These are phyloP conservation scores for Penium margaritaceum DNA, from an alignment of 139 green algal genomes.

Conservation along the genomic window DNA sequence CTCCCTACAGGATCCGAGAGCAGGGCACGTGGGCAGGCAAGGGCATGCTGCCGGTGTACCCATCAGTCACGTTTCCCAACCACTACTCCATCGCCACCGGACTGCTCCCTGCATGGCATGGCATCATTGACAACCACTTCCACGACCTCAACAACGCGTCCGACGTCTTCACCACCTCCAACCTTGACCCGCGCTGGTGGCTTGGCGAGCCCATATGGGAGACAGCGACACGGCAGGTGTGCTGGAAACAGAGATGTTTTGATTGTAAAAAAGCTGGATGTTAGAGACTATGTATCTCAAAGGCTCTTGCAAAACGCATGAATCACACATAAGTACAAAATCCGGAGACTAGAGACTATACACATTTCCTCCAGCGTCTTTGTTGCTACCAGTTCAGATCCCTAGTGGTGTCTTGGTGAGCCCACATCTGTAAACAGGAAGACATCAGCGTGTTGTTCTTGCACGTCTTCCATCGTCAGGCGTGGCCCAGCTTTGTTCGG, in stretches of 20 bases:
- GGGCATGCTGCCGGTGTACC: constrained; percentile 42
- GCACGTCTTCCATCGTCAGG: too few species aligned
- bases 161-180: constrained; percentile 15
- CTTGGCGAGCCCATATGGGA: constrained; percentile 46
- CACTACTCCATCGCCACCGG: constrained; percentile 50
- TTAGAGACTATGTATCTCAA: too few species aligned
- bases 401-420: neutral
- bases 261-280: too few species aligned
- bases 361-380: too few species aligned
- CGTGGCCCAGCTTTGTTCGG: too few species aligned
- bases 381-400: neutral
- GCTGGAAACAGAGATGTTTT: neutral
- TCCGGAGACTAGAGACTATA: too few species aligned
- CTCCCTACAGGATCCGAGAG: neutral
- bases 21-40: constrained; percentile 26
- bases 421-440: neutral
- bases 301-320: too few species aligned
- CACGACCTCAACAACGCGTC: constrained; percentile 13
- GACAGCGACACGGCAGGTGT: constrained; percentile 27
- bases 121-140: constrained; percentile 47
- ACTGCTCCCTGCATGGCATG: constrained; percentile 32
- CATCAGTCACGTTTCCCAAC: constrained; percentile 48
- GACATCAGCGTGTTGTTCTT: too few species aligned
- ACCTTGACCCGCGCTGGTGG: constrained; percentile 27
- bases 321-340: too few species aligned